Conservation (phyloP, 179 eudicot species). For the Actinidia chinensis region DNA sequence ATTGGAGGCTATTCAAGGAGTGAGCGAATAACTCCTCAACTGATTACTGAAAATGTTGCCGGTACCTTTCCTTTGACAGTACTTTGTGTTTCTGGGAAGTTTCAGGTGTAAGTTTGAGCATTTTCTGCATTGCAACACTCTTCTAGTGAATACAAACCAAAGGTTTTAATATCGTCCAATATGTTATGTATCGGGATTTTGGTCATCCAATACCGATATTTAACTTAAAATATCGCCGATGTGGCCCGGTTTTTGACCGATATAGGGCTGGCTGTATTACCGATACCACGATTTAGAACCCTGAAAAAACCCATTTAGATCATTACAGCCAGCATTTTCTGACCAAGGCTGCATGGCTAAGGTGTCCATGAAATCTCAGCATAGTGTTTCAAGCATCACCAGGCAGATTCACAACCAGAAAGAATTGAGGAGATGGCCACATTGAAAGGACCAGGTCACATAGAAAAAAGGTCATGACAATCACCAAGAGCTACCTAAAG, state of each 20-base stretch:
- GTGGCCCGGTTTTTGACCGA: no score
- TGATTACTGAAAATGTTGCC: no score
- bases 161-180: background rate
- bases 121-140: no score
- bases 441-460: background rate
- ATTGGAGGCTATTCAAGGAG: no score
- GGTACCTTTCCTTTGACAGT: no score
- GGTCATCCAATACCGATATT: background rate
- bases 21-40: no score
- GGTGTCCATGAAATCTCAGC: background rate
- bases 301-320: background rate
- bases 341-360: background rate
- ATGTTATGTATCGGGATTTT: background rate
- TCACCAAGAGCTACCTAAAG: no score
- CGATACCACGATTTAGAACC: no score
- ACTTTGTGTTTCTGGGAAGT: no score
- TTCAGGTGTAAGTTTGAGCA: no score
- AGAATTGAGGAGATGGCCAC: background rate
- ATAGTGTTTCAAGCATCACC: slow-evolving; percentile 1
- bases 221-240: background rate
- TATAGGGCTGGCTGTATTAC: no score
- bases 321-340: background rate
- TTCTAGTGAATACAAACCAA: no score
- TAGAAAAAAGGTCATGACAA: background rate
- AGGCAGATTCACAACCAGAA: background rate